Conservation (phyloP, 768 basidiomycete genomes). For the Artomyces pyxidatus region DNA sequence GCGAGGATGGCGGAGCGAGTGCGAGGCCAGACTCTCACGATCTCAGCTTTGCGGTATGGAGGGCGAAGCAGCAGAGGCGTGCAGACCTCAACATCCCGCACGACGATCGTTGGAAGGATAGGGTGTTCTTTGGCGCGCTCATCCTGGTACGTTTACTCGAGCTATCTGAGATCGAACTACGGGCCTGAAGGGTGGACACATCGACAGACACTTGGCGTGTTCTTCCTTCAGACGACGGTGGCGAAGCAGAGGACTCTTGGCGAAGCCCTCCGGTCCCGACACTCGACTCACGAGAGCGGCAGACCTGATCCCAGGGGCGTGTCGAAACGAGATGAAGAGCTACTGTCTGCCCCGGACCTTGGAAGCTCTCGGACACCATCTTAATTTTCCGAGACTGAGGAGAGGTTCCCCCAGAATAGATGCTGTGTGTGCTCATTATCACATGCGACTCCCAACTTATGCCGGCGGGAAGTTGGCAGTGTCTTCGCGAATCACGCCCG, state of each 20-base stretch:
- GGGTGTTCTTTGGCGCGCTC: constrained; percentile 47
- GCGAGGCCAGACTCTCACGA: constrained; percentile 16
- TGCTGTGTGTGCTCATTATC: too few species aligned
- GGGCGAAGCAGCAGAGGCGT: constrained; percentile 25
- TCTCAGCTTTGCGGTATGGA: constrained; percentile 32
- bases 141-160: constrained; percentile 32
- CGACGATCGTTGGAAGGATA: constrained; percentile 65
- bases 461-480: too few species aligned
- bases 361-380: neutral
- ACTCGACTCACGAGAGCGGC: neutral
- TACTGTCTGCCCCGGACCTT: neutral
- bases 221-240: neutral
- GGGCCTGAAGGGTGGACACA: neutral
- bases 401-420: too few species aligned
- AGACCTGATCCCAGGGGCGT: neutral
- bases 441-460: too few species aligned
- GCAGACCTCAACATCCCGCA: constrained; percentile 37
- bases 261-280: neutral
- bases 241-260: neutral
- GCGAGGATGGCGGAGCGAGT: constrained; percentile 24
- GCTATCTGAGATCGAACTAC: neutral
- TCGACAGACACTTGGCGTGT: neutral
- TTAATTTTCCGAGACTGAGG: too few species aligned
- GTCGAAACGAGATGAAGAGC: neutral
- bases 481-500: too few species aligned